A percentile compares a stretch with the other conserved stretches of the same genome.
Conservation (phyloP, 176 grass and related monocot species). For the Eragrostis nindensis region DNA sequence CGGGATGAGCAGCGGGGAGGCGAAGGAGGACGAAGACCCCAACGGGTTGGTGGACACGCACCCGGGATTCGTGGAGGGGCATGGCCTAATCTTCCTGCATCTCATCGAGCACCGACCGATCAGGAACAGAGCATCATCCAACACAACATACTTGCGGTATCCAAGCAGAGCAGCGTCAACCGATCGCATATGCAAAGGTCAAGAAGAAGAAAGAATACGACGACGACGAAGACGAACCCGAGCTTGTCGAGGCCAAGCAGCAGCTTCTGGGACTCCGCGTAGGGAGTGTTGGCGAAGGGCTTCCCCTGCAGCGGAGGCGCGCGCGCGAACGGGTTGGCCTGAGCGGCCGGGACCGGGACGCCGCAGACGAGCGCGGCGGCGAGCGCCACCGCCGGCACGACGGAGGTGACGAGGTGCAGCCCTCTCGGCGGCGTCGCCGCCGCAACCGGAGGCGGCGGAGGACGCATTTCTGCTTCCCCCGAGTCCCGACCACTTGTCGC, state of each 20-base stretch:
- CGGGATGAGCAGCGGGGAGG: slow-evolving; percentile 78
- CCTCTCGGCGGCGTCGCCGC: not conserved
- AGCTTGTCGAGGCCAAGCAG: slow-evolving; percentile 77
- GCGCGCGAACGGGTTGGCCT: slow-evolving; percentile 13
- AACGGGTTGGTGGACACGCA: slow-evolving; percentile 91
- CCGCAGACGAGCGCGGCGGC: slow-evolving; percentile 24
- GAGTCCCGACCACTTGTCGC: not conserved
- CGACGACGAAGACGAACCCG: slow-evolving; percentile 37
- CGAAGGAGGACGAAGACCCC: slow-evolving; percentile 67
- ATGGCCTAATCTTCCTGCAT: slow-evolving; percentile 82
- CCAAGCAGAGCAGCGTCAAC: not conserved
- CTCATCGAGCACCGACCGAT: not conserved
- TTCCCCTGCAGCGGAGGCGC: not conserved
- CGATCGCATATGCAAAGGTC: not conserved
- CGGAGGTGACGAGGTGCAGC: slow-evolving; percentile 7
- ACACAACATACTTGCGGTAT: not conserved
- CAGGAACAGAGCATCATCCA: not conserved
- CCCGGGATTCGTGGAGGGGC: slow-evolving; percentile 82
- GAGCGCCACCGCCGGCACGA: not conserved
- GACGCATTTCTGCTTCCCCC: not conserved
- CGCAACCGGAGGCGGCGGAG: not conserved
- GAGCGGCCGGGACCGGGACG: not conserved
- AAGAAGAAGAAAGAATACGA: not conserved
- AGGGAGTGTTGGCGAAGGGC: slow-evolving; percentile 54
- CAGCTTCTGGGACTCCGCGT: slow-evolving; percentile 69